Percentiles rank a stretch among this genome's conserved stretches.
Evolutionary conservation across 192 early-diverging fungal species (phyloP).

Genomic region (Chytriomyces hyalinus): DNA sequence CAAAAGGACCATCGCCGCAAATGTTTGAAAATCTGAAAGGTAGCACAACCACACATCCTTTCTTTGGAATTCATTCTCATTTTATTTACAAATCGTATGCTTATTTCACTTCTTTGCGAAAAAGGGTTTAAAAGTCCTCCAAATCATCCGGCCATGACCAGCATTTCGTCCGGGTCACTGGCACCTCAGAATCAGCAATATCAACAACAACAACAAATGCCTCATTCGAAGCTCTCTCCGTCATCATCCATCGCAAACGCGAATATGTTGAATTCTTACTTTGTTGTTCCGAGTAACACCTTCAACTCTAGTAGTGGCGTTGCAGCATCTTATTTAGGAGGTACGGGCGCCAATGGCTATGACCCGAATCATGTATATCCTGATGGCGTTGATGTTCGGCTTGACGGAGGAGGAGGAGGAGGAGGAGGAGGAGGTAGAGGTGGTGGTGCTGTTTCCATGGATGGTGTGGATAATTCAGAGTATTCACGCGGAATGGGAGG

Average conservation of each 20-base stretch:
- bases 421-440: neutral
- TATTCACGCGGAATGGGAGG: neutral
- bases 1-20: neutral
- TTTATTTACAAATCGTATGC: neutral
- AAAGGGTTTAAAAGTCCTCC: constrained; percentile 13
- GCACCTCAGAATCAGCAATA: neutral
- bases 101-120: neutral
- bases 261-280: constrained; percentile 53
- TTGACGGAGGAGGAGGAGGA: neutral
- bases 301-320: neutral
- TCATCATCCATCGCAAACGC: constrained; percentile 21
- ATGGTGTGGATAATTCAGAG: too few relatives aligned
- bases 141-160: neutral
- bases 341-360: constrained; percentile 7
- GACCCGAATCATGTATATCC: constrained; percentile 18
- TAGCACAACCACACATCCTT: neutral
- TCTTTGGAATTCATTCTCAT: neutral
- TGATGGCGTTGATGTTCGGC: constrained; percentile 18
- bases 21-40: constrained; percentile 11
- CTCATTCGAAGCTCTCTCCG: neutral
- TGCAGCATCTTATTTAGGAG: constrained; percentile 13
- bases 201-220: neutral
- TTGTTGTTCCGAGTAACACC: constrained; percentile 37
- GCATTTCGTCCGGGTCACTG: neutral
- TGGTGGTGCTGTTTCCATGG: neutral